A percentile compares a stretch with the other conserved stretches of the same genome.
These are phyloP conservation scores for Solanum appendiculatum DNA, from an alignment of 257 asterid species.

Conservation along the genomic window DNA sequence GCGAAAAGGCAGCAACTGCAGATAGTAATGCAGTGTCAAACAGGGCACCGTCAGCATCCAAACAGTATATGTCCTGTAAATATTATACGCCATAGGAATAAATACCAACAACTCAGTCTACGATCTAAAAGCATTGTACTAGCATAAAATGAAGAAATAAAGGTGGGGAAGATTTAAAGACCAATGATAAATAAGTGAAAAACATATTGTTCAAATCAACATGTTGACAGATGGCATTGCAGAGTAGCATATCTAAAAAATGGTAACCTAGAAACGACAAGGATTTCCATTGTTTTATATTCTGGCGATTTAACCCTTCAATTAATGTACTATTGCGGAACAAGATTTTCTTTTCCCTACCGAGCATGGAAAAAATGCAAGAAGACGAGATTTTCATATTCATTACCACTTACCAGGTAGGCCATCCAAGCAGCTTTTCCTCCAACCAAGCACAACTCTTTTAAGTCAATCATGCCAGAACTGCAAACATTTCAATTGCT, in stretches of 20 bases:
- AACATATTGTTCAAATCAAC: not conserved
- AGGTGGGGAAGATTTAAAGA: not conserved
- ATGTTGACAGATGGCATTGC: not conserved
- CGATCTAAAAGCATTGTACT: not conserved
- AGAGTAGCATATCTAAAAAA: not conserved
- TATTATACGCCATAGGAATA: not conserved
- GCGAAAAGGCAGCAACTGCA: slow-evolving; percentile 84
- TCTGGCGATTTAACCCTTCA: not conserved
- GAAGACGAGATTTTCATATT: not conserved
- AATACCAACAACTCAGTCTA: not conserved
- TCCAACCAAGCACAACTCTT: slow-evolving; percentile 68
- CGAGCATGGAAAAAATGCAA: not conserved
- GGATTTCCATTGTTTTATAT: not conserved
- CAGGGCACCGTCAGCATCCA: slow-evolving; percentile 93
- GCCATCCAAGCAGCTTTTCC: slow-evolving; percentile 99
- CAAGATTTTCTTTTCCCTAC: not conserved
- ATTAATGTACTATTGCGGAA: not conserved
- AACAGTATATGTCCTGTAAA: slow-evolving; percentile 81
- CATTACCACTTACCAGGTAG: slow-evolving; percentile 84
- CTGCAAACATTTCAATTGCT: slow-evolving; percentile 23
- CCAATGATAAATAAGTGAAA: not conserved
- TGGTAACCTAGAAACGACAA: not conserved
- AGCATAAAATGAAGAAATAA: not conserved
- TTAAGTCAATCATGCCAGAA: slow-evolving; percentile 82
- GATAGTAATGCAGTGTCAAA: slow-evolving; percentile 88